Evolutionary conservation across 1,284 basidiomycete genomes (phyloP), one percentile per base, ranked within the genome.

Genomic region (Grifola frondosa): DNA sequence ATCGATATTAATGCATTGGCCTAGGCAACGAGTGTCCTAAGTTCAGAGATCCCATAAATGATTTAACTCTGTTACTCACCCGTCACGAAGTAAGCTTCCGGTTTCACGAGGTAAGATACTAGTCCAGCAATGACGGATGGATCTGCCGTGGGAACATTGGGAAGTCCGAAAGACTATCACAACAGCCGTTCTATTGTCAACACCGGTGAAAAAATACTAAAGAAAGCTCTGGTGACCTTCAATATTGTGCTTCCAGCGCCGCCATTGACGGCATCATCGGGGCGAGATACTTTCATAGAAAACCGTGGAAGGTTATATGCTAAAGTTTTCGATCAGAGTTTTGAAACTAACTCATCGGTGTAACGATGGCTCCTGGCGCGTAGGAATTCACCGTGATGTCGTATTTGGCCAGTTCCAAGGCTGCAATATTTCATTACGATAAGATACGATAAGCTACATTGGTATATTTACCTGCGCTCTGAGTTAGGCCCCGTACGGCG

Each of bases 81-180:
- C 6, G 53, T 59, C 12, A 58, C 29, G 31, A 44, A 51, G n/a
- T 48, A 37, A 5, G 59, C 49, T 29, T 56, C 57, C 1, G 59
- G 56, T 20, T 49, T 55, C 15, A 48, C 50, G 4, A 61, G 19
- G 37, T 58, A 61, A 1, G 57, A 46, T 4, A 59, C 57, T 7
- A 61, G 30, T 28, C 43, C 52, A 3, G 56, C 57, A 7, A 59
- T 35, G 19, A 53, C 48, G 1, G 33, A 24, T 9, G 57, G 48
- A 16, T 29, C n/a, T n/a, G 0, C 37, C 53, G 12, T n/a, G n/a
- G n/a, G n/a, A n/a, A n/a, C n/a, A n/a, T n/a, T n/a, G n/a, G n/a
- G n/a, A n/a, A n/a, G n/a, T n/a, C n/a, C n/a, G n/a, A n/a, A n/a
- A n/a, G n/a, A n/a, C n/a, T n/a, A n/a, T n/a, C n/a, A n/a, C n/a